Evolutionary conservation across 108 stramenopile genomes (phyloP), one percentile per base, ranked within the genome.

Genomic region (Fistulifera solaris): DNA sequence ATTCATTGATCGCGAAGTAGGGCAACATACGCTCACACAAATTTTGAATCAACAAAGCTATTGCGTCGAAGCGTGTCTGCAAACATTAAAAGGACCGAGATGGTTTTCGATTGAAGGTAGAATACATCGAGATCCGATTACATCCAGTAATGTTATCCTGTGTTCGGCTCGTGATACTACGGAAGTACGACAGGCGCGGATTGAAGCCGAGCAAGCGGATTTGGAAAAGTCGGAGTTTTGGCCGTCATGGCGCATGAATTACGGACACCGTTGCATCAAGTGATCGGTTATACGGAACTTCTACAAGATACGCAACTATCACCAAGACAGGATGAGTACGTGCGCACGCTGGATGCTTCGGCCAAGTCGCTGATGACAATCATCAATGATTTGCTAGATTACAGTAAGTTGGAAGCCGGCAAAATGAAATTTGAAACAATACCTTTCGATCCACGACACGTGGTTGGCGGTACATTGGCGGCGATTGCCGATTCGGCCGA

Each of bases 271-370:
- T 49, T 88, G 59, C 73, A 83, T 65, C 79, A 76, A 51, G 71
- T 88, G 22, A 63, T 70, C 1, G 86, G 82, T 19, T 77, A 73
- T 42, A 62, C 67, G 18, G 80, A 83, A 31, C 77, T 78, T 8
- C 49, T 78, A 2, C 62, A 59, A 16, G 50, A 52, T 27, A 75
- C 67, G n/a, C 1, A 47, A 13, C 52, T 78, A 21, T 48, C 45
- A 15, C 24, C 12, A 16, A 73, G 71, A 24, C 77, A 78, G 39
- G 58, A 38, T 50, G 61, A 38, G 27, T 70, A 52, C 38, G 63
- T 74, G 21, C 59, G 43, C 10, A 27, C 71, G 28, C 52, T 74
- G 12, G 48, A 68, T 11, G 58, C 61, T 17, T 59, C 67, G 24
- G 62, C 67, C 11, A 39, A 61, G 7, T 48, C 47, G 7, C 62